phyloP scores from a whole-genome alignment of 352 stramenopile species.

The Aphanomyces stellatus region DNA sequence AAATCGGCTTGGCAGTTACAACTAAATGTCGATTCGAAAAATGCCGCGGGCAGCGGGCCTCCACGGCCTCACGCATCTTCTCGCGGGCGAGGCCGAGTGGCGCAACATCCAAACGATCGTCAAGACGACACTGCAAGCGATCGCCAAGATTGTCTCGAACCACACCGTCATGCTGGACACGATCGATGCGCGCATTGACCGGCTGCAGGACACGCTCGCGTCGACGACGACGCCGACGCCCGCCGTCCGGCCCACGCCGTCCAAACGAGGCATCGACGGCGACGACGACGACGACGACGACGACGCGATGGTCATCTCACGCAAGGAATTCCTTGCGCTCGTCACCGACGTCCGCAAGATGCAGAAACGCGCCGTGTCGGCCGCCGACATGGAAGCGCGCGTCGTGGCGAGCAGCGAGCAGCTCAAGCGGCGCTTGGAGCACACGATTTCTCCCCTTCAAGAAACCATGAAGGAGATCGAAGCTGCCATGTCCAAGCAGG shows the following conservation, averaged over 20 bases:
- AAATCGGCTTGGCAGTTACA: conserved; percentile 9
- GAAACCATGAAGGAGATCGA: conserved; percentile 16
- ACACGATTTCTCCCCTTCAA: conserved; percentile 25
- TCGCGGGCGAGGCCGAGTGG: conserved; percentile 45
- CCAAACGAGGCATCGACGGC: no score
- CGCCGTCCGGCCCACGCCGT: no score
- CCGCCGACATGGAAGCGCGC: not conserved
- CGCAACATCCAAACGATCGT: conserved; percentile 53
- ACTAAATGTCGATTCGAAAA: not conserved
- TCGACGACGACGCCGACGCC: not conserved
- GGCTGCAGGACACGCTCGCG: not conserved
- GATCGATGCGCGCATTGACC: conserved; percentile 19
- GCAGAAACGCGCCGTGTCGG: conserved; percentile 4
- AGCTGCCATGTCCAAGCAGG: not conserved
- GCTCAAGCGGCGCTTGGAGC: conserved; percentile 25
- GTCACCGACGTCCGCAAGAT: conserved; percentile 11
- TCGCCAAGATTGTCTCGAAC: conserved; percentile 31
- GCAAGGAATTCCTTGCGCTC: not conserved
- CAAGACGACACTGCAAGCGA: conserved; percentile 28
- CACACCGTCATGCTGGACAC: conserved; percentile 28
- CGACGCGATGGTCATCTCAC: not conserved
- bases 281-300: not conserved
- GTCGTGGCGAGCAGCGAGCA: conserved; percentile 20
- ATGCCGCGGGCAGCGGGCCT: not conserved
- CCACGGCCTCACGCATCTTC: not conserved